These are phyloP conservation scores for Malassezia japonica DNA, from an alignment of 1,284 basidiomycete species.

Conservation along the genomic window DNA sequence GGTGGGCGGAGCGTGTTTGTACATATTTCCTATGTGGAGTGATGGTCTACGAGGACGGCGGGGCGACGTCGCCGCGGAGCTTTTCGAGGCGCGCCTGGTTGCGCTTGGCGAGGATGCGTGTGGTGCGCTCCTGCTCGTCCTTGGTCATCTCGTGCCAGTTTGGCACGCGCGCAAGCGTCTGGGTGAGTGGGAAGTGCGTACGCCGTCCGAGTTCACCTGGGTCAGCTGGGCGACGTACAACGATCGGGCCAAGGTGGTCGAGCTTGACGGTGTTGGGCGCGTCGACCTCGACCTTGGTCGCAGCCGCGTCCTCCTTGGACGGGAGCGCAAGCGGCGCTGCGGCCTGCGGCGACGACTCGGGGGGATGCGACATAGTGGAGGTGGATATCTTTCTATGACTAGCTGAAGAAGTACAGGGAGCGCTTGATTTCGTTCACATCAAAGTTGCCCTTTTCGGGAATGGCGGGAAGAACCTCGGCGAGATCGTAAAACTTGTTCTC, in stretches of 20 bases:
- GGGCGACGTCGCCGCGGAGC: slow-evolving; percentile 12
- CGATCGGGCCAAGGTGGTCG: slow-evolving; percentile 18
- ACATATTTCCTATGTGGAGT: neutral
- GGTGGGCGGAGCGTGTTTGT: neutral
- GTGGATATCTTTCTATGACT: slow-evolving; percentile 1
- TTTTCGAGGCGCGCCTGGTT: slow-evolving; percentile 16
- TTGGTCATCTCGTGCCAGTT: slow-evolving; percentile 19
- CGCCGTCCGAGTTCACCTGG: slow-evolving; percentile 20
- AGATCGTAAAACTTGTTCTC: slow-evolving; percentile 61
- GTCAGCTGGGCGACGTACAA: slow-evolving; percentile 7
- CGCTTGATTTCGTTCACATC: slow-evolving; percentile 66
- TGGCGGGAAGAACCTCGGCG: slow-evolving; percentile 65
- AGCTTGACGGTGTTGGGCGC: slow-evolving; percentile 11
- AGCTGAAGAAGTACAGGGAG: slow-evolving; percentile 45
- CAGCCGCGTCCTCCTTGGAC: neutral
- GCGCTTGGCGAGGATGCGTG: slow-evolving; percentile 17
- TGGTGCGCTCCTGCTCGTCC: slow-evolving; percentile 18
- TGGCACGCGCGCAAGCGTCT: slow-evolving; percentile 21
- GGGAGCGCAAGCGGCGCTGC: neutral
- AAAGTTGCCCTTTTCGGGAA: slow-evolving; percentile 79
- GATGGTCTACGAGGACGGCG: neutral
- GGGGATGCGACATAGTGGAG: neutral
- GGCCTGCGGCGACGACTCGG: neutral
- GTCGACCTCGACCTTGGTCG: neutral
- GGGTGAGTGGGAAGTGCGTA: slow-evolving; percentile 9